phyloP scores from a whole-genome alignment of 1,139 yeast species.

The Kodamaea arcana region DNA sequence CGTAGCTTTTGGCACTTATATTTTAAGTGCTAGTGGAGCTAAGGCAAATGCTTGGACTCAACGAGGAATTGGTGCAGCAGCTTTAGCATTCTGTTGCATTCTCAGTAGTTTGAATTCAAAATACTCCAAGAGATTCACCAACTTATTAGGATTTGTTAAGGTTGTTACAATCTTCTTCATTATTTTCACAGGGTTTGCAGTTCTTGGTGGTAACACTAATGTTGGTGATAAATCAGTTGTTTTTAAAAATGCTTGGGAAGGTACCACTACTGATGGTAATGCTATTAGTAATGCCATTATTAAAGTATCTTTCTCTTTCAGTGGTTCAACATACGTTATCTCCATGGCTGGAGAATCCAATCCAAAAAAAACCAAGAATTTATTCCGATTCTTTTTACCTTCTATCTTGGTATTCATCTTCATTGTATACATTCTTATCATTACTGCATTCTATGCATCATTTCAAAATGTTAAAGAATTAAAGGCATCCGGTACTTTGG shows the following conservation, averaged over 20 bases:
- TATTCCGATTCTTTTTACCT: slow-evolving; percentile 33
- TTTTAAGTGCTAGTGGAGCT: slow-evolving; percentile 33
- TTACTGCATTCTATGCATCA: slow-evolving; percentile 39
- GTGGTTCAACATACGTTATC: slow-evolving; percentile 38
- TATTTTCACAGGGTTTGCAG: slow-evolving; percentile 15
- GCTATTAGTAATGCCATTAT: slow-evolving; percentile 40
- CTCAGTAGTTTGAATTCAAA: slow-evolving; percentile 27
- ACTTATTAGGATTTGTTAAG: slow-evolving; percentile 36
- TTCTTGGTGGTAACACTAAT: slow-evolving; percentile 35
- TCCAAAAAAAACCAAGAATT: slow-evolving; percentile 23
- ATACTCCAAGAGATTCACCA: slow-evolving; percentile 30
- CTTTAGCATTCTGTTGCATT: slow-evolving; percentile 25
- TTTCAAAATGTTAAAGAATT: slow-evolving; percentile 25
- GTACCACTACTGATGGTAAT: slow-evolving; percentile 39
- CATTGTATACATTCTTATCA: slow-evolving; percentile 30
- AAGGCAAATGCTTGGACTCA: slow-evolving; percentile 35
- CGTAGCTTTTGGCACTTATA: slow-evolving; percentile 38
- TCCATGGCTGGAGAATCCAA: slow-evolving; percentile 38
- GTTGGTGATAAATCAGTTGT: slow-evolving; percentile 27
- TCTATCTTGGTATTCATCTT: slow-evolving; percentile 29
- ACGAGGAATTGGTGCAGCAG: slow-evolving; percentile 40
- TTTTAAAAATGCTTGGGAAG: slow-evolving; percentile 36
- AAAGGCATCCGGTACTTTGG: slow-evolving; percentile 19
- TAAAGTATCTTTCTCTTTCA: slow-evolving; percentile 40
- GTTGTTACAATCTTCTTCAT: slow-evolving; percentile 35